A percentile compares a stretch with the other conserved stretches of the same genome.
These are phyloP conservation scores for Croton laevigatus DNA, from an alignment of 441 rosid species.

Conservation along the genomic window DNA sequence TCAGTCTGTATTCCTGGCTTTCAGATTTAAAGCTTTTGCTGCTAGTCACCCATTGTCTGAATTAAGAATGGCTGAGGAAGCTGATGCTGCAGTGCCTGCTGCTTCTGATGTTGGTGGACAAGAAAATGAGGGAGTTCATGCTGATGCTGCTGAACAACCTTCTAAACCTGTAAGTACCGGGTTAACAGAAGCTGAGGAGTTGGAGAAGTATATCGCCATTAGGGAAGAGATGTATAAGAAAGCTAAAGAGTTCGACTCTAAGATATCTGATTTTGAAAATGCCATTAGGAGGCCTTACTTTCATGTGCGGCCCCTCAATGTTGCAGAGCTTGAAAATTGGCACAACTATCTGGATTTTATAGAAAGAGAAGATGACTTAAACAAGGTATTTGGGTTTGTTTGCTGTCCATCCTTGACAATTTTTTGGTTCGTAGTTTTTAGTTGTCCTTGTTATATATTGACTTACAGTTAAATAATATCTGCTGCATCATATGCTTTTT, in stretches of 20 bases:
- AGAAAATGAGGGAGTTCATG: constrained; percentile 52
- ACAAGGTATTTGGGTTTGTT: constrained; percentile 73
- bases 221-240: constrained; percentile 90
- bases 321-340: constrained; percentile 92
- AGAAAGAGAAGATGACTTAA: constrained; percentile 79
- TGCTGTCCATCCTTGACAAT: constrained; percentile 29
- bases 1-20: constrained; percentile 6
- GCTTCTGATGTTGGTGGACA: constrained; percentile 44
- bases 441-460: constrained; percentile 60
- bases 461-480: constrained; percentile 89
- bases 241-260: constrained; percentile 92
- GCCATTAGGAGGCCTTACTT: constrained; percentile 96
- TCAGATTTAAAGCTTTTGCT: constrained; percentile 86
- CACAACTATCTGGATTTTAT: constrained; percentile 81
- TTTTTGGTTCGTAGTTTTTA: constrained; percentile 49
- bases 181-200: constrained; percentile 79
- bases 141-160: constrained; percentile 55
- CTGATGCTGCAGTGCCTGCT: constrained; percentile 36
- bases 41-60: constrained; percentile 76
- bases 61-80: constrained; percentile 72
- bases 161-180: constrained; percentile 61
- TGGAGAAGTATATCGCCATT: constrained; percentile 78
- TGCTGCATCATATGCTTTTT: constrained; percentile 93
- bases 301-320: constrained; percentile 88
- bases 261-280: constrained; percentile 88